phyloP scores from a whole-genome alignment of 306 rosid genomes.

The Carpinus fangiana region DNA sequence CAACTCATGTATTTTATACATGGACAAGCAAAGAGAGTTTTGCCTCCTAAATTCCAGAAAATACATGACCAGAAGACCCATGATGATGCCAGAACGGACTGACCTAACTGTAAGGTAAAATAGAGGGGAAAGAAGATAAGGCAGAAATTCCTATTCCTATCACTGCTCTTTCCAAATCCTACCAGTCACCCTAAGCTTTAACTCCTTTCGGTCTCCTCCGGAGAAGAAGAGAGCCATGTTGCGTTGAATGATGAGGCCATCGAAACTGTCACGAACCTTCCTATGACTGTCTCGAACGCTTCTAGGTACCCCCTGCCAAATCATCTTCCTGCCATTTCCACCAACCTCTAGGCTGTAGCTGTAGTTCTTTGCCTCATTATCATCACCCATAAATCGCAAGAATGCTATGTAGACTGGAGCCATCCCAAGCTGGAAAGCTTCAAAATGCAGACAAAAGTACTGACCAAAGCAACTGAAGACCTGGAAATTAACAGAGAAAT shows the following conservation, averaged over 20 bases:
- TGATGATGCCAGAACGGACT: constrained; percentile 27
- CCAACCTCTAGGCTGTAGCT: constrained; percentile 94
- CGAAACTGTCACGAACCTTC: constrained; percentile 86
- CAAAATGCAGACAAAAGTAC: constrained; percentile 86
- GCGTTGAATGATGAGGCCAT: constrained; percentile 86
- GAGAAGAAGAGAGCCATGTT: constrained; percentile 93
- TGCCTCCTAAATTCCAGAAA: constrained; percentile 60
- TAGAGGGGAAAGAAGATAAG: constrained; percentile 22
- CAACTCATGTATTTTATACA: constrained; percentile 46
- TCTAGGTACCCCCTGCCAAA: constrained; percentile 90
- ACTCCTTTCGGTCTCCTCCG: constrained; percentile 72
- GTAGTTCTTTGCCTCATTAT: constrained; percentile 82
- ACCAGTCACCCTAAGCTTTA: constrained; percentile 84
- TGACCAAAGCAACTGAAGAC: constrained; percentile 93
- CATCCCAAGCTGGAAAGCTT: constrained; percentile 87
- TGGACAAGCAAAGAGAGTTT: constrained; percentile 73
- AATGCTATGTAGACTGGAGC: constrained; percentile 92
- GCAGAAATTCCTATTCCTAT: constrained; percentile 7
- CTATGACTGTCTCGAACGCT: constrained; percentile 87
- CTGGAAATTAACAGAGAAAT: constrained; percentile 37
- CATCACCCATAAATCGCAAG: constrained; percentile 92
- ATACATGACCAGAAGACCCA: constrained; percentile 44
- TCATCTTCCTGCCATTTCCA: constrained; percentile 89
- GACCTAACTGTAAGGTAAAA: constrained; percentile 36
- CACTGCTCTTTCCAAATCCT: constrained; percentile 93